Conservation (phyloP, 1,284 basidiomycete species). For the Phlebopus sp. region DNA sequence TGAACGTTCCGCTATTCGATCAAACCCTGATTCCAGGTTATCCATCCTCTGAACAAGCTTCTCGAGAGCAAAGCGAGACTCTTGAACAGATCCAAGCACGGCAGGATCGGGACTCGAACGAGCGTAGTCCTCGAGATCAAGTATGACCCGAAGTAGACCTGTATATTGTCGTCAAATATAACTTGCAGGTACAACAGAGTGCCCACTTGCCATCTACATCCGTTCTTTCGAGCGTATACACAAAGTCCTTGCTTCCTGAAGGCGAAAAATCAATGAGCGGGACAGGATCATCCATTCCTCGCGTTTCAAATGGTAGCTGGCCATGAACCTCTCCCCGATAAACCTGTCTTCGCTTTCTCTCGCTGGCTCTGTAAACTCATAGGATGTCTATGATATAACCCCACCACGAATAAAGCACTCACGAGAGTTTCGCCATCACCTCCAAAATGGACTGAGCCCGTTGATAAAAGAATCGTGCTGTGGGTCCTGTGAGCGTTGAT, state of each 20-base stretch:
- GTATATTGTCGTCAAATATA: constrained; percentile 5
- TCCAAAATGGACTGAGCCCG: constrained; percentile 76
- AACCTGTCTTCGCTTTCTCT: constrained; percentile 73
- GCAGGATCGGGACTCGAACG: constrained; percentile 42
- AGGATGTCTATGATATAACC: not conserved
- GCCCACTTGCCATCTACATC: constrained; percentile 67
- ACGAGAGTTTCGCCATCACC: constrained; percentile 82
- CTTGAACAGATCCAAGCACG: constrained; percentile 55
- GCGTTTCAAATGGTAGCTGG: constrained; percentile 76
- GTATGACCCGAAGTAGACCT: constrained; percentile 64
- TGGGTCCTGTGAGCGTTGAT: constrained; percentile 8
- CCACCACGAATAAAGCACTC: constrained; percentile 27
- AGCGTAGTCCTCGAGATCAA: constrained; percentile 62
- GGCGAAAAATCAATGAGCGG: constrained; percentile 78
- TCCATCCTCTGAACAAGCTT: constrained; percentile 76
- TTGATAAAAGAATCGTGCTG: constrained; percentile 76
- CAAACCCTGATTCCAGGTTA: constrained; percentile 70
- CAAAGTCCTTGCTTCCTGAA: constrained; percentile 47
- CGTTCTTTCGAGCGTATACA: constrained; percentile 64
- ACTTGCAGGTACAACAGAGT: not conserved
- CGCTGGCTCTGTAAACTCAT: constrained; percentile 49
- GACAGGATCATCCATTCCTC: constrained; percentile 72
- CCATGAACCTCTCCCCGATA: constrained; percentile 78
- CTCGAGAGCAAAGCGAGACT: constrained; percentile 59
- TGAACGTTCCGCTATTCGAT: constrained; percentile 76